Percentiles rank a stretch among this genome's conserved stretches.
These are phyloP conservation scores for Neostapfia colusana DNA, from an alignment of 176 grass and related monocot genomes.

Conservation along the genomic window DNA sequence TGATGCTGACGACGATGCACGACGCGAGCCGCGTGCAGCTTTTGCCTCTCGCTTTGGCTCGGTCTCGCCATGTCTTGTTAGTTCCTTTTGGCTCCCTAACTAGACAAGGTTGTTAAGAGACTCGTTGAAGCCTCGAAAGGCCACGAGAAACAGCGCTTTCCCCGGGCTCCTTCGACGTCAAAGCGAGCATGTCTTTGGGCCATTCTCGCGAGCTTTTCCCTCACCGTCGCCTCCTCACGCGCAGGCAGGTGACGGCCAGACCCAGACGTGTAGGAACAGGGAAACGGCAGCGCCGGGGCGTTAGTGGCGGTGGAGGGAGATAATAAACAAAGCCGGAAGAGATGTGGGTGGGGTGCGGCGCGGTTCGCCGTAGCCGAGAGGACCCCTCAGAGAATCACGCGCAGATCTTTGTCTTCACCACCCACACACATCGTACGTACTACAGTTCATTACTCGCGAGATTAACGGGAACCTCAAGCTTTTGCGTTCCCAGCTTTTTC, in stretches of 20 bases:
- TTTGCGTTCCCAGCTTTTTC: slow-evolving; percentile 29
- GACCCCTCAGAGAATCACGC: slow-evolving; percentile 43
- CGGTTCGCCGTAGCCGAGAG: slow-evolving; percentile 40
- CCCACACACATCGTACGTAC: slow-evolving; percentile 6
- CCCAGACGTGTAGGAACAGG: background rate
- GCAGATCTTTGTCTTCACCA: slow-evolving; percentile 60
- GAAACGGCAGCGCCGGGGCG: background rate
- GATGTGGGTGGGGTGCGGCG: slow-evolving; percentile 34
- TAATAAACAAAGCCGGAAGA: slow-evolving; percentile 35
- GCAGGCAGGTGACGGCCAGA: background rate
- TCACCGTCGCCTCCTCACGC: background rate
- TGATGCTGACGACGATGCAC: slow-evolving; percentile 53
- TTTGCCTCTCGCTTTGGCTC: slow-evolving; percentile 9
- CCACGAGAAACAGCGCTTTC: slow-evolving; percentile 42
- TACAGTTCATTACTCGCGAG: background rate
- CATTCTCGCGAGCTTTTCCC: slow-evolving; percentile 31
- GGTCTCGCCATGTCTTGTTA: background rate
- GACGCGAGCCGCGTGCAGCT: slow-evolving; percentile 32
- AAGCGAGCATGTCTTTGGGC: slow-evolving; percentile 35
- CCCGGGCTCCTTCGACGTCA: slow-evolving; percentile 23
- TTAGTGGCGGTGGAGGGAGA: background rate
- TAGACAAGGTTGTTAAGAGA: slow-evolving; percentile 13
- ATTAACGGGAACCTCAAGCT: slow-evolving; percentile 3
- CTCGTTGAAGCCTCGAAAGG: slow-evolving; percentile 35
- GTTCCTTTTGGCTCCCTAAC: background rate